These are phyloP conservation scores for Hansenula lynferdii DNA, from an alignment of 1,139 yeast species.

Conservation along the genomic window DNA sequence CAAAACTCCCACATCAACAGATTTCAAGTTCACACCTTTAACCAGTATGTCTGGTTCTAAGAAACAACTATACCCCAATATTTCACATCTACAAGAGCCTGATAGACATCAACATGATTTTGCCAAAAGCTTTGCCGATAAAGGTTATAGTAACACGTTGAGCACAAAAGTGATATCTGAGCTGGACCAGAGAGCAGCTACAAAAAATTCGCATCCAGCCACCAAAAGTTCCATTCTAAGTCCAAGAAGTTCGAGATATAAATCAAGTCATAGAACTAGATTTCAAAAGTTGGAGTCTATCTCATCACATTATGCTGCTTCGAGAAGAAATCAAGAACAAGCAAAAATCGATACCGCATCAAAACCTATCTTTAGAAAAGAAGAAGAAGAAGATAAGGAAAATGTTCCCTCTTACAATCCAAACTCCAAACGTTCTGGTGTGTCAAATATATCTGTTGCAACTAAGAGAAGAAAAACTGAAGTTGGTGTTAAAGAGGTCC, in stretches of 20 bases:
- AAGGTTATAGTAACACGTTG: conserved; percentile 24
- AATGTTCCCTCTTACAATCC: conserved; percentile 20
- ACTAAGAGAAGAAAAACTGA: conserved; percentile 20
- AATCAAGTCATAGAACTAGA: conserved; percentile 19
- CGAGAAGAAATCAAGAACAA: conserved; percentile 7
- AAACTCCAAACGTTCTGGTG: conserved; percentile 16
- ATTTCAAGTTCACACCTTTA: conserved; percentile 16
- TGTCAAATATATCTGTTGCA: conserved; percentile 10
- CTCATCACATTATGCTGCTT: conserved; percentile 26
- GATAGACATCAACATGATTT: conserved; percentile 1
- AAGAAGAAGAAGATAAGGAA: conserved; percentile 18
- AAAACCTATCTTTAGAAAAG: conserved; percentile 5
- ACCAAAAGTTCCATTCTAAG: conserved; percentile 9
- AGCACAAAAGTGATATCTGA: conserved; percentile 28
- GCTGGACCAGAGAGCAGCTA: conserved; percentile 26
- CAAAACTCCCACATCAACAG: conserved; percentile 10
- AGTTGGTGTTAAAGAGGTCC: conserved; percentile 13
- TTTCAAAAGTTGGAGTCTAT: conserved; percentile 28
- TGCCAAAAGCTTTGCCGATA: conserved; percentile 14
- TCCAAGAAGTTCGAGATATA: conserved; percentile 15
- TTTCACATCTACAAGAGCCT: conserved; percentile 8
- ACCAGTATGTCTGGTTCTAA: conserved; percentile 1
- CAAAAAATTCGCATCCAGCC: conserved; percentile 7
- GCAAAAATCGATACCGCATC: not conserved
- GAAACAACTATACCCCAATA: conserved; percentile 17